Conservation (phyloP, 805 yeast species). For the Candida chilensis region DNA sequence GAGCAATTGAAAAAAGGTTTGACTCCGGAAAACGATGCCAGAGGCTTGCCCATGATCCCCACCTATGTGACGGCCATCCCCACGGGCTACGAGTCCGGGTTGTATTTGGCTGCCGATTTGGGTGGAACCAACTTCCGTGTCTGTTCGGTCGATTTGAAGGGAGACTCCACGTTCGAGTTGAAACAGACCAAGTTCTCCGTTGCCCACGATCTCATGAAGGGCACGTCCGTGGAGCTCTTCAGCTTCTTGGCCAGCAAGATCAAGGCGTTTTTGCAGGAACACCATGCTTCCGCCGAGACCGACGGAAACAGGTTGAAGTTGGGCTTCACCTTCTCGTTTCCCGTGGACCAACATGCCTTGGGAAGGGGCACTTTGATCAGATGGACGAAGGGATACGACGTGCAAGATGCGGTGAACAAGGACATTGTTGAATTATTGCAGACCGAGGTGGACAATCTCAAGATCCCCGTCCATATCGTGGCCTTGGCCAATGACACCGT, state of each 20-base stretch:
- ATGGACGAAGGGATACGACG: conserved; percentile 95
- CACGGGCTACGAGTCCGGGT: conserved; percentile 75
- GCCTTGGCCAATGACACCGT: conserved; percentile 96
- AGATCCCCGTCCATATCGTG: conserved; percentile 60
- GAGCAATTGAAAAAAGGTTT: conserved; percentile 57
- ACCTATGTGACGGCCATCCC: conserved; percentile 83
- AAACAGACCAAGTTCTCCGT: conserved; percentile 73
- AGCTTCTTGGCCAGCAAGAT: conserved; percentile 68
- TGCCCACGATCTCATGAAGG: conserved; percentile 70
- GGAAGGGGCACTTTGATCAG: conserved; percentile 75
- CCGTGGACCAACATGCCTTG: conserved; percentile 78
- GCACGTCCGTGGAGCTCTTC: conserved; percentile 59
- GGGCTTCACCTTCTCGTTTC: conserved; percentile 94
- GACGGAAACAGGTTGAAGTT: conserved; percentile 40
- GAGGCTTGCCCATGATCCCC: conserved; percentile 82
- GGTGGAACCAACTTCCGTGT: conserved; percentile 97
- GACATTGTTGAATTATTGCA: conserved; percentile 77
- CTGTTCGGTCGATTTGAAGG: conserved; percentile 72
- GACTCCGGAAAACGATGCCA: conserved; percentile 23
- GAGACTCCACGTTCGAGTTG: conserved; percentile 71
- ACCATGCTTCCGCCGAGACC: conserved; percentile 33
- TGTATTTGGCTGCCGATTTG: conserved; percentile 81
- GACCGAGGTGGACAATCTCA: conserved; percentile 47
- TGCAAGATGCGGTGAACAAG: conserved; percentile 75
- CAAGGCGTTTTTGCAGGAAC: conserved; percentile 50